Evolutionary conservation across 441 rosid genomes (phyloP).

Genomic region (Pelargonium myrrhifolium): DNA sequence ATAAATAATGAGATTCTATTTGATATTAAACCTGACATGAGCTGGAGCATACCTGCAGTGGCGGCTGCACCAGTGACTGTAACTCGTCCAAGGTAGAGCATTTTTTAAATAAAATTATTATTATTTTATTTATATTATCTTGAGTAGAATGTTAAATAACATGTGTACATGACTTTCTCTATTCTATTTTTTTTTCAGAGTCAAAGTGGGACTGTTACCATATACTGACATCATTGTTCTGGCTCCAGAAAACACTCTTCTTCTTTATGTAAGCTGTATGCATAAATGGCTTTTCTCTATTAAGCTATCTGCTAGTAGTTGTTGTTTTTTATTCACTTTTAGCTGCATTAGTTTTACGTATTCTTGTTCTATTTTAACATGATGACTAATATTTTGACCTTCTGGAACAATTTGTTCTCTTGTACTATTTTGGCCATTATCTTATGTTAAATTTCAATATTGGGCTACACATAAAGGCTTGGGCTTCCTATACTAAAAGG

Average conservation of each 20-base stretch:
- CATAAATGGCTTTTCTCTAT: conserved; percentile 13
- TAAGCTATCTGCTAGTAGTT: conserved; percentile 2
- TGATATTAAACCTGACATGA: conserved; percentile 79
- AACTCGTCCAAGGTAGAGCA: conserved; percentile 70
- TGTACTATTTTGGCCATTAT: background rate
- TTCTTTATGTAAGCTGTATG: conserved; percentile 73
- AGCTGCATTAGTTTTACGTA: background rate
- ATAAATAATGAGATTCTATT: conserved; percentile 65
- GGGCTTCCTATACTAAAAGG: too few species aligned
- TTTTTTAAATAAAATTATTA: background rate
- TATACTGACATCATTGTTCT: conserved; percentile 69
- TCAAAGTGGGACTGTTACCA: conserved; percentile 60
- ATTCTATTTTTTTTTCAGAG: conserved; percentile 39
- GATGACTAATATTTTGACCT: background rate
- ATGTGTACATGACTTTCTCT: conserved; percentile 8
- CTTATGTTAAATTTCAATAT: too few species aligned
- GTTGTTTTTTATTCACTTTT: conserved; percentile 2
- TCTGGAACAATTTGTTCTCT: background rate
- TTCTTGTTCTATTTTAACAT: background rate
- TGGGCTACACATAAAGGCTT: too few species aligned
- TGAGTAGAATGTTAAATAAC: conserved; percentile 15
- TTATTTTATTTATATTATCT: conserved; percentile 9
- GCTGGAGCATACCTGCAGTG: conserved; percentile 89
- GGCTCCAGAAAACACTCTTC: conserved; percentile 72
- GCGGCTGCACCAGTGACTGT: conserved; percentile 84